Percentiles rank a stretch among this genome's conserved stretches.
Evolutionary conservation across 176 grass and related monocot species (phyloP).

Genomic region (Elymus sibiricus): DNA sequence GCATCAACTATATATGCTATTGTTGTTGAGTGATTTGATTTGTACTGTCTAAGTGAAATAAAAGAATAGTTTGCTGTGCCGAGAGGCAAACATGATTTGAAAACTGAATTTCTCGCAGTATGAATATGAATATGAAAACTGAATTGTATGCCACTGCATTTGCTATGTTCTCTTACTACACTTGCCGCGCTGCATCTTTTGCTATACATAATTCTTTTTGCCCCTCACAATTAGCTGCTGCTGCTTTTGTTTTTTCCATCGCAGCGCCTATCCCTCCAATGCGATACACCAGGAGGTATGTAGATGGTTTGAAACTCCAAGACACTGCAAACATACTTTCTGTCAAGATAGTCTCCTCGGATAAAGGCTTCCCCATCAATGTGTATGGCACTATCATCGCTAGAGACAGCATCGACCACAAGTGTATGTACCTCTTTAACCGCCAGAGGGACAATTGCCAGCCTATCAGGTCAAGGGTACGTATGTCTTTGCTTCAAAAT

Average conservation of each 20-base stretch:
- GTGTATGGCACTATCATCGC: not conserved
- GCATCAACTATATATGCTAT: not conserved
- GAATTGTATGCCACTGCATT: not conserved
- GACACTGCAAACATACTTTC: not conserved
- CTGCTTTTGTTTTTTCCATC: not conserved
- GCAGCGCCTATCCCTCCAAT: not conserved
- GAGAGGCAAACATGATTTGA: not conserved
- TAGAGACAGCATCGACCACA: not conserved
- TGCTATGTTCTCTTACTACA: too few species aligned
- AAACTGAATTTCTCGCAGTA: not conserved
- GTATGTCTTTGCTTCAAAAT: not conserved
- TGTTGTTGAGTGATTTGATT: not conserved
- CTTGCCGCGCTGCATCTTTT: not conserved
- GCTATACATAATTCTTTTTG: not conserved
- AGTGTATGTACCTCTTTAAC: not conserved
- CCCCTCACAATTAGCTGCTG: not conserved
- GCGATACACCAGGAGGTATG: not conserved
- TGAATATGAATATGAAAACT: not conserved
- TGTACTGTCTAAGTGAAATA: conserved; percentile 16
- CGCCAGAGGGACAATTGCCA: not conserved
- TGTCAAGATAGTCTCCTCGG: not conserved
- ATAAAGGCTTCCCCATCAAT: not conserved
- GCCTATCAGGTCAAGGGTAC: not conserved
- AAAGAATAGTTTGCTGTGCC: not conserved
- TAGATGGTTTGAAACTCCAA: not conserved